Evolutionary conservation across 2,329 filamentous ascomycete genomes (phyloP).

Genomic region (Clarireedia hainanense): DNA sequence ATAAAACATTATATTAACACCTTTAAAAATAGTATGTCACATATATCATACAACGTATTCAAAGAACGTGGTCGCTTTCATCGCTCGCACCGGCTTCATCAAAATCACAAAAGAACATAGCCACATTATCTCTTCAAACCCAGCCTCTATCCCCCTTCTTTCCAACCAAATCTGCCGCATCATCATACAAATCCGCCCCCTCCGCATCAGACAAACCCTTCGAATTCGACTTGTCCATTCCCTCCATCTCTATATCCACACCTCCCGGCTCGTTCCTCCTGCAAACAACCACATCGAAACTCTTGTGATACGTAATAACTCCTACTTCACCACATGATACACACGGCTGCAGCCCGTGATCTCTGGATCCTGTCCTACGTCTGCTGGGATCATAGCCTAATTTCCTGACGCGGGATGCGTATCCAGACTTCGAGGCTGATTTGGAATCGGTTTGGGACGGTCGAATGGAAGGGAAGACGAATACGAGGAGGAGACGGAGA

Average conservation of each 20-base stretch:
- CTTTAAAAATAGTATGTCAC: no score
- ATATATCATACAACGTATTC: no score
- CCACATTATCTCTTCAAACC: no score
- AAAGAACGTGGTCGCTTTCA: no score
- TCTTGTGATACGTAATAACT: neutral
- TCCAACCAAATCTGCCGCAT: no score
- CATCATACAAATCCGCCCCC: no score
- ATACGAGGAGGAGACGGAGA: constrained; percentile 4
- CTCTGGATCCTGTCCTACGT: neutral
- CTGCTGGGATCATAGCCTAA: neutral
- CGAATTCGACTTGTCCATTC: neutral
- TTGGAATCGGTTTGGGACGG: neutral
- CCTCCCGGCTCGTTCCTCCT: neutral
- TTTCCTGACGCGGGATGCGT: neutral
- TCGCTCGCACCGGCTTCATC: no score
- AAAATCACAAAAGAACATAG: no score
- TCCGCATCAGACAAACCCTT: neutral
- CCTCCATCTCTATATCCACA: neutral
- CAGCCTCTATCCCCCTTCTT: no score
- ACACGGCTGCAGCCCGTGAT: neutral
- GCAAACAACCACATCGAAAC: neutral
- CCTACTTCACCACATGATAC: neutral
- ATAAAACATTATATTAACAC: no score
- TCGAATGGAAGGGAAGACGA: neutral
- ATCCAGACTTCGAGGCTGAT: neutral